phyloP scores from a whole-genome alignment of 768 basidiomycete species.

The Bullera alba region DNA sequence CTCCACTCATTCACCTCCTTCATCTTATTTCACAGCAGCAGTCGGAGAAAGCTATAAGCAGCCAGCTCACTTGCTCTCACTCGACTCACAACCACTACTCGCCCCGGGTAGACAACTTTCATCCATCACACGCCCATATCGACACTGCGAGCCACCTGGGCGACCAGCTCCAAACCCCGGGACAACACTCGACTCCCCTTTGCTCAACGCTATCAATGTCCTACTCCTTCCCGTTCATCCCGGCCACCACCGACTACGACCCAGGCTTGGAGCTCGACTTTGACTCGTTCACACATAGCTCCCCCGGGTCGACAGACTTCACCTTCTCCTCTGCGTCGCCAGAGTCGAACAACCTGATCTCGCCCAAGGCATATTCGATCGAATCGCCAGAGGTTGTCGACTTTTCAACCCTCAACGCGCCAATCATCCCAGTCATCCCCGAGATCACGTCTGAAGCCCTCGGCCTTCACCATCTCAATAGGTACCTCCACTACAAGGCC shows the following conservation, averaged over 20 bases:
- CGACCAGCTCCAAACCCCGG: neutral
- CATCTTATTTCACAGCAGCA: no score
- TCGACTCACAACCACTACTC: neutral
- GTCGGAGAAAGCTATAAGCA: no score
- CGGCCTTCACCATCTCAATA: conserved; percentile 31
- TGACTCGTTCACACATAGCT: conserved; percentile 13
- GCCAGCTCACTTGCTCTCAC: neutral
- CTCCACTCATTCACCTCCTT: neutral
- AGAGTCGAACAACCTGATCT: conserved; percentile 6
- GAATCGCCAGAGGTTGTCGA: conserved; percentile 3
- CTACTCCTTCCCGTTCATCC: neutral
- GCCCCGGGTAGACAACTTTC: neutral
- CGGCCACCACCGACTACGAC: conserved; percentile 4
- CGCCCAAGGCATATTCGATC: conserved; percentile 11
- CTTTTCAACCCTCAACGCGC: neutral
- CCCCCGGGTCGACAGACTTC: conserved; percentile 5
- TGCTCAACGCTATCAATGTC: neutral
- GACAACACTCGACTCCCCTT: neutral
- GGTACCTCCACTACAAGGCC: conserved; percentile 36
- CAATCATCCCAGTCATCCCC: neutral
- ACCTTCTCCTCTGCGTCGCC: neutral
- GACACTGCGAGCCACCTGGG: no score
- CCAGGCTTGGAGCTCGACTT: conserved; percentile 13
- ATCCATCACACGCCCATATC: no score
- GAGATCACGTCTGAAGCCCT: conserved; percentile 17